Base-by-base conservation (phyloP, 2,329 filamentous ascomycete genomes). In the Pseudopithomyces maydicus region DNA sequence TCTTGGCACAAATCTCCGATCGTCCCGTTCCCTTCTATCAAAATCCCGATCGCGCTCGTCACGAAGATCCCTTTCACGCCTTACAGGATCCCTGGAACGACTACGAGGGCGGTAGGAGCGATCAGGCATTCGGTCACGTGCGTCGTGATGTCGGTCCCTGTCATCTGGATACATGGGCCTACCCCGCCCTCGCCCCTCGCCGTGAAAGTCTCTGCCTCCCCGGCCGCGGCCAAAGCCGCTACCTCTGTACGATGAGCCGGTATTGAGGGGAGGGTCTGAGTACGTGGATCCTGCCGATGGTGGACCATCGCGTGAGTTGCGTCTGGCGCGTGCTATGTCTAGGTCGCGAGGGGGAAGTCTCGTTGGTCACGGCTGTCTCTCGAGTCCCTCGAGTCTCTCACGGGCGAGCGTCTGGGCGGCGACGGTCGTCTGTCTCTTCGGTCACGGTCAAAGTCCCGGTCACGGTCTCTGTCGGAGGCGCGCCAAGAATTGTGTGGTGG, bases 291-390 rank as follows among this genome's bases (percentile, higher is more conserved):
- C 88, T 17, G 88, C 88, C 1, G 89, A 90, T 20, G 87, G 83
- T 11, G 90, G 89, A 0, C 89, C 90, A 66, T 93, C 90, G 67
- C 90, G 82, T 8, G 89, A 91, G 15, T 84, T 87, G 45, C 89
- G 82, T 52, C 89, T 82, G 17, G 87, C 85, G 56, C 90, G 83
- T 56, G 88, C 86, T 7, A 86, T 81, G 62, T 92, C 90, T 6
- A 89, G 78, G 45, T 86, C 87, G 32, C 87, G 79, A 0, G 86
- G 87, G 78, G 71, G 59, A 78, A 77, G 55, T 89, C 87, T 67
- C 89, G 83, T 57, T 86, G 86, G 68, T 90, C 88, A 62, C 88
- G 76, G 56, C 74, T 72, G 45, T n/a, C n/a, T n/a, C n/a, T n/a
- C n/a, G n/a, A n/a, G n/a, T 90, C 88, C 62, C 88, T 74, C 53